Evolutionary conservation across 2,329 filamentous ascomycete species (phyloP).

Genomic region (Trichoderma simmonsii): DNA sequence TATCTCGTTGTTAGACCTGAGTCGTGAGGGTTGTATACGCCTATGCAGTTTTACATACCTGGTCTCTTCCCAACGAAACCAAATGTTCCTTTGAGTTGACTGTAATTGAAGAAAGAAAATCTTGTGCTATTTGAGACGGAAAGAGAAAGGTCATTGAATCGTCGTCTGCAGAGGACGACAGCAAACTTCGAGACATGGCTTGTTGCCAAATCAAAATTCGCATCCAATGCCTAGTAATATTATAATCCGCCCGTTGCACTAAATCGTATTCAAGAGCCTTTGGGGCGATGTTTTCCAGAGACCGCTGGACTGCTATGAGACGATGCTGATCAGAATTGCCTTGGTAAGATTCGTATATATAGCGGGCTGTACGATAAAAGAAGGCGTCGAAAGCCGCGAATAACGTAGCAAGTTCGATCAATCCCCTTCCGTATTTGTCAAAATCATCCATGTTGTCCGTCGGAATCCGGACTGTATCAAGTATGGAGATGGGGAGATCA

Average conservation of each 20-base stretch:
- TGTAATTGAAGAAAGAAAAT: slow-evolving; percentile 5
- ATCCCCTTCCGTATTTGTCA: slow-evolving; percentile 14
- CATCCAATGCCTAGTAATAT: slow-evolving; percentile 18
- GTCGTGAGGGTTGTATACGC: too few relatives aligned
- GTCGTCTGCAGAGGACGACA: neutral
- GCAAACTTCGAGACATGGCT: slow-evolving; percentile 8
- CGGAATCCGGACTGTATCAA: neutral
- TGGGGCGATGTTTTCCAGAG: neutral
- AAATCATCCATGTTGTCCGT: neutral
- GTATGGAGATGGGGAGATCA: slow-evolving; percentile 13
- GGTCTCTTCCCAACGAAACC: slow-evolving; percentile 11
- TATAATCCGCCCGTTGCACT: slow-evolving; percentile 15
- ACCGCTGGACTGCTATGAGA: slow-evolving; percentile 8
- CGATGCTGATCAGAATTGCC: neutral
- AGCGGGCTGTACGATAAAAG: slow-evolving; percentile 4
- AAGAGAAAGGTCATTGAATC: slow-evolving; percentile 17
- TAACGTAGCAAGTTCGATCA: slow-evolving; percentile 12
- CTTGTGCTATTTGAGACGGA: slow-evolving; percentile 6
- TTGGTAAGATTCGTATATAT: neutral
- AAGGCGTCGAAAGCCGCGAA: slow-evolving; percentile 8
- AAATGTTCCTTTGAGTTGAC: slow-evolving; percentile 12
- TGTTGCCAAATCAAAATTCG: slow-evolving; percentile 16
- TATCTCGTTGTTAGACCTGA: neutral
- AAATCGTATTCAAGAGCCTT: neutral
- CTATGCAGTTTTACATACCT: neutral